Evolutionary conservation across 1,284 basidiomycete genomes (phyloP), one percentile per base, ranked within the genome.

Genomic region (Irpex rosettiformis): DNA sequence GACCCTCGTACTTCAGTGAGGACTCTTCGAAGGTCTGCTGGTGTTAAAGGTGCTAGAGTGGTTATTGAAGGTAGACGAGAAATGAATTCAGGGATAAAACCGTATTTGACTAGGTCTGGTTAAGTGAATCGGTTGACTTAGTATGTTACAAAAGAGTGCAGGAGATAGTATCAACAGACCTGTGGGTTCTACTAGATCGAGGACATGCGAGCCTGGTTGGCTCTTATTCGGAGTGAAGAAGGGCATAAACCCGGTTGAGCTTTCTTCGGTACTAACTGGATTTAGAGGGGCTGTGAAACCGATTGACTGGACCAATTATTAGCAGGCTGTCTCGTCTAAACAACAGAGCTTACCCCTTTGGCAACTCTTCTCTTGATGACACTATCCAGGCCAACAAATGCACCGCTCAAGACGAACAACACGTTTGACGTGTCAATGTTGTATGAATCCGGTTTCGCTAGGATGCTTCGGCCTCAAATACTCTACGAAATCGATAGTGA

Each of bases 81-180:
- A 43, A 96, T 82, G 69, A 98, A 97, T 74, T 97, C 96, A 7
- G 96, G 96, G 59, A 98, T 98, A 63, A 97, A 89, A 0, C 89
- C 90, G 56, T 29, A 13, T 56, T 27, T 29, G 11, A 59, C 54
- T 30, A 59, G 55, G 16, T 55, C 57, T 54, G 56, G 22, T 25
- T 8, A 8, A 3, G 6, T 27, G 21, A 40, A 30, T 37, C 30
- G 47, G 18, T 40, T 52, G 10, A 40, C 52, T 37, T 42, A 16
- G 30, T 33, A 18, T n/a, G n/a, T n/a, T n/a, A 16, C 33, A 8
- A 8, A 37, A 16, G 13, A 45, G 8, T 18, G 16, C 7, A 11
- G 16, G 5, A 2, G 3, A 8, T 22, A 8, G 10, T 45, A n/a
- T 45, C 3, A 18, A 63, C 74, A 61, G 65, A 83, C 89, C 89